phyloP scores from a whole-genome alignment of 78 protist genomes.

The Salpingoeca rosetta region DNA sequence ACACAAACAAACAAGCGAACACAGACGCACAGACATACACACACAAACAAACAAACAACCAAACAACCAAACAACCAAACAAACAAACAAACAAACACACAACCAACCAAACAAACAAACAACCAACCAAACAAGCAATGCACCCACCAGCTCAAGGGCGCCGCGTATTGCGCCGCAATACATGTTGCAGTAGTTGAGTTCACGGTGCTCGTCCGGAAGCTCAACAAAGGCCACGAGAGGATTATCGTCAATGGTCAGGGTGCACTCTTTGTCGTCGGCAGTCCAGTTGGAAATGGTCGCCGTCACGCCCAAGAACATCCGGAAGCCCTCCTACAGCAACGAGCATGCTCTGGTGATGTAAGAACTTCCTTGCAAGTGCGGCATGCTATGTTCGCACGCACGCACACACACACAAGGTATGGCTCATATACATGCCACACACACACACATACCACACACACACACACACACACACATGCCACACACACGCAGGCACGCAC shows the following conservation, averaged over 20 bases:
- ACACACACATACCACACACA: neutral
- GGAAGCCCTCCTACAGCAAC: conserved; percentile 67
- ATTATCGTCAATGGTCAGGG: conserved; percentile 64
- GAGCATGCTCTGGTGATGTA: neutral
- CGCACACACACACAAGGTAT: neutral
- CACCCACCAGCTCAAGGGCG: conserved; percentile 79
- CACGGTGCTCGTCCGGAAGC: conserved; percentile 64
- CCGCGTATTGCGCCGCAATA: conserved; percentile 94
- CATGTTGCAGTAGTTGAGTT: conserved; percentile 64
- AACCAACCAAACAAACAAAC: neutral
- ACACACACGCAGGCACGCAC: conserved; percentile 9
- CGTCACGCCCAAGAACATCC: conserved; percentile 87
- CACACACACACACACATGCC: neutral
- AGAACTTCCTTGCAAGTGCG: neutral
- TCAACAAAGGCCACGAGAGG: conserved; percentile 86
- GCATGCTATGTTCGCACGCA: neutral
- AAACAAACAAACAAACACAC: neutral
- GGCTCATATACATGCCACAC: neutral
- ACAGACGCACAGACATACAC: neutral
- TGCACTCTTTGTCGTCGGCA: conserved; percentile 43
- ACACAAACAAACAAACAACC: neutral
- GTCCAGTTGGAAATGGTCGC: conserved; percentile 55
- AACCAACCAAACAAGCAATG: too few species aligned
- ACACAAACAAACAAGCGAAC: neutral
- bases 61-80: neutral